Evolutionary conservation across 1,284 basidiomycete species (phyloP).

Genomic region (Cutaneotrichosporon curvatum): DNA sequence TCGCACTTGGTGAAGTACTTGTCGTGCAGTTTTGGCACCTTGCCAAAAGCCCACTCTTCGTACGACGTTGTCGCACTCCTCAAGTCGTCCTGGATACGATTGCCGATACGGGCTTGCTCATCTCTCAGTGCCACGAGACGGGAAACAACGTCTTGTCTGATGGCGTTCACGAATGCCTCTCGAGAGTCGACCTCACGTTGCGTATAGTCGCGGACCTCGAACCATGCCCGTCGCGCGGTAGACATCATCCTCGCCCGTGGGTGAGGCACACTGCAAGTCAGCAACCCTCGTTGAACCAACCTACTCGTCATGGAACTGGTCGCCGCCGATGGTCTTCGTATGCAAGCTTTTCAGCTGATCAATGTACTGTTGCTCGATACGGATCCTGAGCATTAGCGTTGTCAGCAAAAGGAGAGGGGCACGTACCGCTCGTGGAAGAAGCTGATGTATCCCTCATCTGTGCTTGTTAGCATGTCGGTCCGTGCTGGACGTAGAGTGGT

Average conservation of each 20-base stretch:
- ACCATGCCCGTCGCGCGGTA: constrained; percentile 62
- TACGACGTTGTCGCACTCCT: constrained; percentile 64
- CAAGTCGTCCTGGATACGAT: constrained; percentile 80
- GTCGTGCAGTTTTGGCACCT: constrained; percentile 68
- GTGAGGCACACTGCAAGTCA: constrained; percentile 2
- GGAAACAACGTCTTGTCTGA: constrained; percentile 64
- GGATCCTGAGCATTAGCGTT: constrained; percentile 52
- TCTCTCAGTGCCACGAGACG: constrained; percentile 60
- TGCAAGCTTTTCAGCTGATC: constrained; percentile 64
- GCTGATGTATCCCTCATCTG: constrained; percentile 62
- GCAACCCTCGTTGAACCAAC: no score
- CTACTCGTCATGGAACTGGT: constrained; percentile 50
- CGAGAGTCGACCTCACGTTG: constrained; percentile 76
- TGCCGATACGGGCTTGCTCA: constrained; percentile 75
- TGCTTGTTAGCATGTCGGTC: neutral
- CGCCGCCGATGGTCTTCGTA: constrained; percentile 60
- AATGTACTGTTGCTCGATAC: constrained; percentile 73
- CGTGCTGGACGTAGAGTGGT: no score
- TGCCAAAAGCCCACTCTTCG: constrained; percentile 66
- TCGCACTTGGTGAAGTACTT: constrained; percentile 70
- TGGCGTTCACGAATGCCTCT: constrained; percentile 63
- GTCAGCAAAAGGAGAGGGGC: constrained; percentile 12
- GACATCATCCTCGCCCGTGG: constrained; percentile 36
- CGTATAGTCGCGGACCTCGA: constrained; percentile 71
- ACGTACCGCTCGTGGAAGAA: constrained; percentile 79